Evolutionary conservation across 257 asterid species (phyloP).

Genomic region (Solanum pinnatisectum): DNA sequence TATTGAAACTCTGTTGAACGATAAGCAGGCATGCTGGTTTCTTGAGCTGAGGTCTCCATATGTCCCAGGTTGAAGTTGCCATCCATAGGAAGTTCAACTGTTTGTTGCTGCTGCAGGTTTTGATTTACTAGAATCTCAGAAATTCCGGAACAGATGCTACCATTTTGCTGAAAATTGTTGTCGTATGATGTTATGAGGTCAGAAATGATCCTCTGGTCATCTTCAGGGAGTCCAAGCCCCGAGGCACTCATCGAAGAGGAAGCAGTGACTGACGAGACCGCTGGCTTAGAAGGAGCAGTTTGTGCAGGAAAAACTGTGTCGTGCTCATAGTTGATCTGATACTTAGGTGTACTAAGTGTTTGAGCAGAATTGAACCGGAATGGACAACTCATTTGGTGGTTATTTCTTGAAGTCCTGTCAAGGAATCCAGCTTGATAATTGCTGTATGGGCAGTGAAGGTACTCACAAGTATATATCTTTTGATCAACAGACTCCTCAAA

Average conservation of each 20-base stretch:
- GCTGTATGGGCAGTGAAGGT: constrained; percentile 43
- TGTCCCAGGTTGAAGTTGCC: neutral
- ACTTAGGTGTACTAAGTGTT: constrained; percentile 4
- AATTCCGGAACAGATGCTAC: constrained; percentile 10
- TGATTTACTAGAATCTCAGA: neutral
- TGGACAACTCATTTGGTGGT: constrained; percentile 41
- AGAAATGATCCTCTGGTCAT: constrained; percentile 48
- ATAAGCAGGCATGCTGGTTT: neutral
- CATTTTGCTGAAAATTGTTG: constrained; percentile 21
- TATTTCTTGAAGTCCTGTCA: constrained; percentile 44
- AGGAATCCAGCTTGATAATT: constrained; percentile 34
- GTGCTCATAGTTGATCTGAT: constrained; percentile 15
- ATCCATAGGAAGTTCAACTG: neutral
- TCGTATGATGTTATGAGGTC: constrained; percentile 52
- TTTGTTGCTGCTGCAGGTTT: neutral
- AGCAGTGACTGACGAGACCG: neutral
- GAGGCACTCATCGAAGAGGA: constrained; percentile 28
- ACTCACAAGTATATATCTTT: constrained; percentile 39
- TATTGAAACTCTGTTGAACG: neutral
- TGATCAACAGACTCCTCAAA: constrained; percentile 16
- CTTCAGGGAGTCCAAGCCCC: constrained; percentile 54
- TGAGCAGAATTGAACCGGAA: constrained; percentile 22
- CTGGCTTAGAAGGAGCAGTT: neutral
- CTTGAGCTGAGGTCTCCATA: neutral
- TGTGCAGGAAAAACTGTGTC: constrained; percentile 11